Conservation (phyloP, 495 filamentous ascomycete species). For the Tuber indicum region DNA sequence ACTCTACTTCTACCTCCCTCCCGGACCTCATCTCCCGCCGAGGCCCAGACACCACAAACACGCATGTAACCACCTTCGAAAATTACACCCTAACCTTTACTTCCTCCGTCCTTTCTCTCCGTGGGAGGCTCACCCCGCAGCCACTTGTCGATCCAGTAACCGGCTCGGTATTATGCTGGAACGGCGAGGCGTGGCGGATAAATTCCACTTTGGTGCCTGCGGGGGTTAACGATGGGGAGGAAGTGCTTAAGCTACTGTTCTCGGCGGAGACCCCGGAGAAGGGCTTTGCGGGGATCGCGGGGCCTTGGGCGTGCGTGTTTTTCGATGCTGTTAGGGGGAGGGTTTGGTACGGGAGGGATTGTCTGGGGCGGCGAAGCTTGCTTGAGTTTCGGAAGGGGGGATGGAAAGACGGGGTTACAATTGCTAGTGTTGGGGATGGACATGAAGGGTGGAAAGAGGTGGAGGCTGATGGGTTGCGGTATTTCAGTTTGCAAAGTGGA, state of each 20-base stretch:
- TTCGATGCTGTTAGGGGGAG: constrained; percentile 57
- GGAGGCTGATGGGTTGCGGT: constrained; percentile 71
- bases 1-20: background rate
- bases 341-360: constrained; percentile 77
- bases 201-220: constrained; percentile 46
- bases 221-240: constrained; percentile 68
- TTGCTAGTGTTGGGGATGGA: constrained; percentile 65
- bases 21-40: constrained; percentile 29
- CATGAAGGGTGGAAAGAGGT: constrained; percentile 65
- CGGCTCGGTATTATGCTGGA: constrained; percentile 87
- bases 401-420: constrained; percentile 47
- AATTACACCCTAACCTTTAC: constrained; percentile 53
- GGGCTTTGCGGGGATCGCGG: constrained; percentile 52
- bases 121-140: constrained; percentile 68
- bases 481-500: constrained; percentile 49
- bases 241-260: constrained; percentile 60
- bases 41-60: constrained; percentile 29
- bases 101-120: constrained; percentile 79
- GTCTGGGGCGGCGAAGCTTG: constrained; percentile 77
- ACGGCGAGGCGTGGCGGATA: constrained; percentile 93
- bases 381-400: constrained; percentile 48
- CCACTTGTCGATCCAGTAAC: constrained; percentile 58
- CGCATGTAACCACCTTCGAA: constrained; percentile 15
- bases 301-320: constrained; percentile 89
- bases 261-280: constrained; percentile 41